A percentile compares a stretch with the other conserved stretches of the same genome.
These are phyloP conservation scores for Pinus tabuliformis DNA, from an alignment of 75 land plant genomes.

Conservation along the genomic window DNA sequence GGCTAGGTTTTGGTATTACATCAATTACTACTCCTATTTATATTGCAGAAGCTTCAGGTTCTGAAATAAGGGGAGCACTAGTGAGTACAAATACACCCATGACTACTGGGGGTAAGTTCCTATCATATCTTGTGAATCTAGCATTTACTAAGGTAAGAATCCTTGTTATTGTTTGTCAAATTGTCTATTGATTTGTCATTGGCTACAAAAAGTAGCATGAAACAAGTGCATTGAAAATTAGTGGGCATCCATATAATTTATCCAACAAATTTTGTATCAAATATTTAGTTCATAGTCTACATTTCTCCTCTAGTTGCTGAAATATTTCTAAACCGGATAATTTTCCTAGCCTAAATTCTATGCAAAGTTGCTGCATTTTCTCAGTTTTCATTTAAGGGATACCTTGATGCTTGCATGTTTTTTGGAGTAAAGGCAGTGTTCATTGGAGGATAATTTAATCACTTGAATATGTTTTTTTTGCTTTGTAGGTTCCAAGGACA, in stretches of 20 bases:
- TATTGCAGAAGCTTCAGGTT: slow-evolving; percentile 80
- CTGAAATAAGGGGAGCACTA: slow-evolving; percentile 74
- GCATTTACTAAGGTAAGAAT: no score
- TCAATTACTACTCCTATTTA: slow-evolving; percentile 89
- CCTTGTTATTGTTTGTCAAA: no score
- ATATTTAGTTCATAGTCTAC: neutral
- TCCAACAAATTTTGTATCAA: neutral
- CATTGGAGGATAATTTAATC: no score
- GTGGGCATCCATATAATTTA: neutral
- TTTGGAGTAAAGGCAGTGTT: no score
- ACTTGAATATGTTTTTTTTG: no score
- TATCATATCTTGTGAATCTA: slow-evolving; percentile 2
- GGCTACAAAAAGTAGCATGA: neutral
- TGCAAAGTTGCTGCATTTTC: no score
- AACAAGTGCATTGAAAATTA: neutral
- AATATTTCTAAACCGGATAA: neutral
- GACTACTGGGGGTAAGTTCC: slow-evolving; percentile 86
- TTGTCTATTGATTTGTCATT: neutral
- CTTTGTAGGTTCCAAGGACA: no score
- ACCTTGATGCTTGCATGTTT: neutral
- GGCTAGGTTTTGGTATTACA: slow-evolving; percentile 83
- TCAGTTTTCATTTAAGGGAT: neutral
- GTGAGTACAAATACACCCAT: slow-evolving; percentile 82
- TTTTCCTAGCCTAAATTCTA: neutral
- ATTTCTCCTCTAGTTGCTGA: neutral